These are phyloP conservation scores for Penicillium brasilianum DNA, from an alignment of 2,329 filamentous ascomycete species.

Conservation along the genomic window DNA sequence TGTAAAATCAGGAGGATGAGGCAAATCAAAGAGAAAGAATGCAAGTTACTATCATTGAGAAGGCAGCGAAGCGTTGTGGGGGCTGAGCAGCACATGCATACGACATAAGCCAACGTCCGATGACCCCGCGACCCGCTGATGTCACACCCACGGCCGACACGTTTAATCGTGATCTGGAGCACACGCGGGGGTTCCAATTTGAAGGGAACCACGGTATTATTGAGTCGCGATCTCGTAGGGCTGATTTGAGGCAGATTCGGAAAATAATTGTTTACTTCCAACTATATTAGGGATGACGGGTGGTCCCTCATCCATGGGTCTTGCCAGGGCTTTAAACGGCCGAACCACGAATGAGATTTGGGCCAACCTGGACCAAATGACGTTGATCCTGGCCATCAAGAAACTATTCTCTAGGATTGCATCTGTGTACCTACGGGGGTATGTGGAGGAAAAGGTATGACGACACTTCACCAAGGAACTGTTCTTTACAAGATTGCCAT, in stretches of 20 bases:
- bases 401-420: too few species aligned
- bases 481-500: background rate
- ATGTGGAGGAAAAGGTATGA: background rate
- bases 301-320: constrained; percentile 1
- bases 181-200: background rate
- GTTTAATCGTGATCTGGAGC: background rate
- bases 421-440: background rate
- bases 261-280: constrained; percentile 1
- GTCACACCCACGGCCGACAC: constrained; percentile 34
- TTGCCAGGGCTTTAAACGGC: constrained; percentile 1
- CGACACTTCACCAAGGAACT: background rate
- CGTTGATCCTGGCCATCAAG: background rate
- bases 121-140: constrained; percentile 39
- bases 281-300: background rate
- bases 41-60: background rate
- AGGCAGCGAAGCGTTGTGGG: constrained; percentile 5
- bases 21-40: background rate
- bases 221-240: background rate
- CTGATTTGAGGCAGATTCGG: background rate
- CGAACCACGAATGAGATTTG: constrained; percentile 3
- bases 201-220: background rate
- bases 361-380: constrained; percentile 10
- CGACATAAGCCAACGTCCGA: constrained; percentile 13
- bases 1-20: background rate
- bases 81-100: constrained; percentile 13